These are phyloP conservation scores for Solanum raphanifolium DNA, from an alignment of 257 asterid species.

Conservation along the genomic window DNA sequence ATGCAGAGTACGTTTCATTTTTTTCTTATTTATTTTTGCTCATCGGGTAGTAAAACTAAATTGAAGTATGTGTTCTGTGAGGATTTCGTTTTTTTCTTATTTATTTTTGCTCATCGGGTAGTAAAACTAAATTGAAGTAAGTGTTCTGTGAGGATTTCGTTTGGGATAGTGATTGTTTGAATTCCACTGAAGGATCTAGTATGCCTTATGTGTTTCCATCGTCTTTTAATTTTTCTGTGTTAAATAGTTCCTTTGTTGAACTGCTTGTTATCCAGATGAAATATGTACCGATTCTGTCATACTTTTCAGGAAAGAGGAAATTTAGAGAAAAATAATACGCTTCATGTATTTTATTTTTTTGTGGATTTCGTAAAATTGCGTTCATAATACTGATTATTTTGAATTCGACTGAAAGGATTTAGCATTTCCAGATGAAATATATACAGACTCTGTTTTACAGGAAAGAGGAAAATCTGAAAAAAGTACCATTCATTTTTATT, in stretches of 20 bases:
- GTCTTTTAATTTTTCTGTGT: background rate
- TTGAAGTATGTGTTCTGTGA: background rate
- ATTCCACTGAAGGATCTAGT: background rate
- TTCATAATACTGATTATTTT: background rate
- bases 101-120: no score
- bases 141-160: background rate
- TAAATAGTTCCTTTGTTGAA: background rate
- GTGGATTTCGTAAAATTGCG: no score
- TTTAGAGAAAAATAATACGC: background rate
- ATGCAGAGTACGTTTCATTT: background rate
- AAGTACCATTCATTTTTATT: background rate
- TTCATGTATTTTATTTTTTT: no score
- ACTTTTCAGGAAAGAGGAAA: background rate
- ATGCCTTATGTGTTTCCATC: background rate
- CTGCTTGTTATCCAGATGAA: background rate
- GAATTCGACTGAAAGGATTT: background rate
- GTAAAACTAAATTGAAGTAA: background rate
- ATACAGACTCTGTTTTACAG: background rate
- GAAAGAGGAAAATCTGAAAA: background rate
- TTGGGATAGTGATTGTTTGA: background rate
- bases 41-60: no score
- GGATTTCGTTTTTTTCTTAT: background rate
- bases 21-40: no score
- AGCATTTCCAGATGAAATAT: background rate
- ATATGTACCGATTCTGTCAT: background rate